Percentiles rank a stretch among this genome's conserved stretches.
phyloP scores from a whole-genome alignment of 306 rosid species.

The Betula pendula region DNA sequence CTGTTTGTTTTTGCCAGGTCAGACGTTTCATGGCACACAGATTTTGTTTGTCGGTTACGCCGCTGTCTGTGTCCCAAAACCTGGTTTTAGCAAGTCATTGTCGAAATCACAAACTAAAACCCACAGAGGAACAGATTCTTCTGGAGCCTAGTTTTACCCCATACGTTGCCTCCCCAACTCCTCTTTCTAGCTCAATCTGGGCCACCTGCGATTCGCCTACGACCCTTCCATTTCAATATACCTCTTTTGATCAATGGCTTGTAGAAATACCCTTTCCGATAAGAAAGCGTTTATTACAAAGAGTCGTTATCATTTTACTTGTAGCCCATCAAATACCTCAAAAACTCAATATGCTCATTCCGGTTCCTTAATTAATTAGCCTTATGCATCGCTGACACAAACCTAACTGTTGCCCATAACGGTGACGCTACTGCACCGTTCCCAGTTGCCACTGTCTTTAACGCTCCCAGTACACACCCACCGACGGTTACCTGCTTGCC shows the following conservation, averaged over 20 bases:
- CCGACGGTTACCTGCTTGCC: neutral
- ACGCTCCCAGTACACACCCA: neutral
- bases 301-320: no score
- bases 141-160: neutral
- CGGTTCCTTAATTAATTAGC: no score
- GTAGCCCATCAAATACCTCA: neutral
- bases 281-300: no score
- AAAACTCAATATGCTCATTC: no score
- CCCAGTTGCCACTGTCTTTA: neutral
- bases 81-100: neutral
- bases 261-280: neutral
- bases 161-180: no score
- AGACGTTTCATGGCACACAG: neutral
- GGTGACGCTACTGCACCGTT: no score
- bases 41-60: neutral
- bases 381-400: no score
- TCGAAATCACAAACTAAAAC: neutral
- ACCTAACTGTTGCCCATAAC: no score
- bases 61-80: neutral
- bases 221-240: no score
- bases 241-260: no score
- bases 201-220: no score
- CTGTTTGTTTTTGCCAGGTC: neutral
- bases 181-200: no score
- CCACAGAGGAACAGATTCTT: neutral